Base-by-base conservation (phyloP, 2,329 filamentous ascomycete species). In the Sphaerulina vaccinii region DNA sequence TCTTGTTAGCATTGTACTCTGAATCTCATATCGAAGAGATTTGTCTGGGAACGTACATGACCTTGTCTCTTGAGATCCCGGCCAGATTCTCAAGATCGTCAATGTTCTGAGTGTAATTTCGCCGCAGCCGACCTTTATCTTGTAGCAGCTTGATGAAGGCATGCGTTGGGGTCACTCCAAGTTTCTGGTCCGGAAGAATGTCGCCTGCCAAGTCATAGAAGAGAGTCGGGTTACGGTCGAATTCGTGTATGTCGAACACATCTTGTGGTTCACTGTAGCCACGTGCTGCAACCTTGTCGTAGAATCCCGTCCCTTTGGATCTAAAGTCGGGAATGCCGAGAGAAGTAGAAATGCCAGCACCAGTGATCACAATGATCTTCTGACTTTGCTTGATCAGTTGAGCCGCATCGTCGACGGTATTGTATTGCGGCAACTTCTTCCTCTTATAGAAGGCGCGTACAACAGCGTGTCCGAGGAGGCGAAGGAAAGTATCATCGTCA, bases 41-140 rank as follows among this genome's bases (percentile, higher is more conserved):
- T n/a, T n/a, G n/a, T n/a, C n/a, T n/a, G 18, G 37, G 5, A 19
- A 39, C 84, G 24, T 48, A 48, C 44, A 48, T 48, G 16, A 39
- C 21, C 33, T 59, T 64, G 11, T 51, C 51, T 19, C 27, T 10
- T 13, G 42, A 36, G 10, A 54, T 49, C 3, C 51, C 51, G 15
- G 51, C 51, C 5, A 49, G 29, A 10, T 23, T 44, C 23, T 56
- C 62, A 10, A 65, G 60, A 63, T 96, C 96, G 75, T 99, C 93
- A 65, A 99, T 97, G 70, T 99, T 99, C 69, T 99, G 93, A 0
- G 93, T 95, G 75, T 96, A 99, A 73, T 97, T 96, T 36, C 91
- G 97, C 54, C 96, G 81, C 5, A 99, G 81, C 70, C 96, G 96
- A 59, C 82, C 84, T 70, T 90, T 87, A 61, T 92, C 81, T 70